Conservation (phyloP, 148 eudicot species). For the Agrostemma githago region DNA sequence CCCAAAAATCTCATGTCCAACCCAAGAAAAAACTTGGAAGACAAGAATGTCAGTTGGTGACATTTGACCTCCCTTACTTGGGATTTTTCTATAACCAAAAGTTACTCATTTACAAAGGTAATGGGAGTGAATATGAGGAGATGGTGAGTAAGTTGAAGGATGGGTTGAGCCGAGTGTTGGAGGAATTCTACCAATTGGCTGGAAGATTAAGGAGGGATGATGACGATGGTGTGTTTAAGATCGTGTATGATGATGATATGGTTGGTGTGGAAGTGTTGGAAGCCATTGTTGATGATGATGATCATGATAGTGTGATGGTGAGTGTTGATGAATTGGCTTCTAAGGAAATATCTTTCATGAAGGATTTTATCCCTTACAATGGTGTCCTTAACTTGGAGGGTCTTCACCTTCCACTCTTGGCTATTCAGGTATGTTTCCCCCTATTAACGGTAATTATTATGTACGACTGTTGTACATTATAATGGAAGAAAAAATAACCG, state of each 20-base stretch:
- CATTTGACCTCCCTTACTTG: conserved; percentile 89
- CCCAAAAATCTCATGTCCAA: conserved; percentile 51
- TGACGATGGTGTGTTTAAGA: conserved; percentile 83
- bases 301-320: conserved; percentile 27
- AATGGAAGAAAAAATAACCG: too few species aligned
- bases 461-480: too few species aligned
- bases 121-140: conserved; percentile 39
- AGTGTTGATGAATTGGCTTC: conserved; percentile 36
- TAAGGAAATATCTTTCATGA: conserved; percentile 43
- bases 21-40: conserved; percentile 59
- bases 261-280: conserved; percentile 68
- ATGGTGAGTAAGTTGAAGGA: conserved; percentile 53
- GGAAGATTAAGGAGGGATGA: conserved; percentile 74
- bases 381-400: conserved; percentile 78
- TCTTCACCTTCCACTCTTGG: conserved; percentile 63
- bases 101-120: conserved; percentile 58
- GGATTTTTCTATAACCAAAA: conserved; percentile 94
- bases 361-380: conserved; percentile 72
- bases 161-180: conserved; percentile 57
- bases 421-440: conserved; percentile 58
- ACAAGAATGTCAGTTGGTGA: conserved; percentile 68
- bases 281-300: conserved; percentile 41
- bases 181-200: conserved; percentile 75
- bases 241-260: conserved; percentile 78
- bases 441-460: too few species aligned